Evolutionary conservation across 768 basidiomycete genomes (phyloP), one percentile per base, ranked within the genome.

Genomic region (Coprinopsis marcescibilis): DNA sequence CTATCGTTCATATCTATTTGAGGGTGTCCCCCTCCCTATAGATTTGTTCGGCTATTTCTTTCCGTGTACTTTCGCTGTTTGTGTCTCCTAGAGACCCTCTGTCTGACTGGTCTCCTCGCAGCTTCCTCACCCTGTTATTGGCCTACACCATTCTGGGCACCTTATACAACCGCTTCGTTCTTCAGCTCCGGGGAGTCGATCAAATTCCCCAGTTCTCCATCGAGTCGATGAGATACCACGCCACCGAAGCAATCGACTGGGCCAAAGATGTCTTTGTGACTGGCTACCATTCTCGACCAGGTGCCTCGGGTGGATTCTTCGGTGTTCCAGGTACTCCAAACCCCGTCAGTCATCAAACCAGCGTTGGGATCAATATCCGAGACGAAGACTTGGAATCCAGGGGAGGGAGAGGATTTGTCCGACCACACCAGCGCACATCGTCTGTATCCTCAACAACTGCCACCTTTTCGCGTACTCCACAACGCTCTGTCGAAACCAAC

Each of bases 161-260:
- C 11, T 59, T 89, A 10, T 91, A 92, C 67, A 89, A 89, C 60
- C 81, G 82, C 49, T 85, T 76, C 58, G 81, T 85, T 41, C 81
- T 92, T 8, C 72, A 76, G 47, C 77, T 81, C 21, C 75, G 77
- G 14, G 89, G 90, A 1, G 68, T 78, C 45, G 83, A 89, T 53
- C 82, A 85, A 57, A 69, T 91, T 27, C 89, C 89, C 11, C 77
- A 76, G 49, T 79, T 83, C 55, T 72, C 75, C 7, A 35, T 75
- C n/a, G 68, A 73, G 41, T 66, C 71, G 54, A 71, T 75, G 71
- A 63, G 61, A 51, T 77, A 78, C 51, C 75, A 77, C 54, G 63
- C 59, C 8, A 50, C 52, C 15, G 71, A 76, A 55, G 72, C 68
- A 1, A 39, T 62, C 26, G 72, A 74, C 45, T 75, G 72, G 71